Base-by-base conservation (phyloP, 176 grass and related monocot genomes). In the Cocos nucifera region DNA sequence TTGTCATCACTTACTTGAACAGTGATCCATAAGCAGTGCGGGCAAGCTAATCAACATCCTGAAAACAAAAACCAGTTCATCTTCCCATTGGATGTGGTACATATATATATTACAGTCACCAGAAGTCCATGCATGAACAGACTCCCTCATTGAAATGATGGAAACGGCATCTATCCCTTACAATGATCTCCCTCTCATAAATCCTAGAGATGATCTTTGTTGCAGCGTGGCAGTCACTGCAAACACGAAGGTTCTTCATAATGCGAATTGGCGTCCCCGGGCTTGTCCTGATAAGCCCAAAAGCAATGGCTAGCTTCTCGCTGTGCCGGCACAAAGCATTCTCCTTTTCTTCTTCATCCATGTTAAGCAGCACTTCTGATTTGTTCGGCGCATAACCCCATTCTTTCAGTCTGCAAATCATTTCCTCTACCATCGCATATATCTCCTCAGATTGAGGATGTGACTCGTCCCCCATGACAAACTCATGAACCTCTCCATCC, bases 201-300 rank as follows among this genome's bases (percentile, higher is more conserved):
- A 70, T 24, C 67, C 50, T 50, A 1, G 67, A 59, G 5, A 59
- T 19, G 32, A 70, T 35, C 39, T 70, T 70, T 4, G 15, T 50
- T 7, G 35, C 67, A 23, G 14, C 35, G 26, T 70, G 67, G 35
- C 67, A 70, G 24, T 70, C 67, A 5, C 56, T 19, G 39, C 67
- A 70, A 27, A 70, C 67, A 32, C 67, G 28, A 59, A 70, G 67
- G 55, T 70, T 70, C 67, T 70, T 70, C 21, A 59, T 57, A 17
- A 70, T 27, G 19, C 67, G 55, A 5, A 70, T 58, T 14, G 67
- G 54, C 35, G 17, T 70, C 39, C 67, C 54, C 15, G 67, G 55
- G 0, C 7, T 9, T 4, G 67, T 59, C 29, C 22, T 27, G 22
- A 70, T 26, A 15, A 70, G 67, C 32, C 67, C 67, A n/a, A 70